Base-by-base conservation (phyloP, 352 stramenopile genomes). In the Globisporangium splendens region DNA sequence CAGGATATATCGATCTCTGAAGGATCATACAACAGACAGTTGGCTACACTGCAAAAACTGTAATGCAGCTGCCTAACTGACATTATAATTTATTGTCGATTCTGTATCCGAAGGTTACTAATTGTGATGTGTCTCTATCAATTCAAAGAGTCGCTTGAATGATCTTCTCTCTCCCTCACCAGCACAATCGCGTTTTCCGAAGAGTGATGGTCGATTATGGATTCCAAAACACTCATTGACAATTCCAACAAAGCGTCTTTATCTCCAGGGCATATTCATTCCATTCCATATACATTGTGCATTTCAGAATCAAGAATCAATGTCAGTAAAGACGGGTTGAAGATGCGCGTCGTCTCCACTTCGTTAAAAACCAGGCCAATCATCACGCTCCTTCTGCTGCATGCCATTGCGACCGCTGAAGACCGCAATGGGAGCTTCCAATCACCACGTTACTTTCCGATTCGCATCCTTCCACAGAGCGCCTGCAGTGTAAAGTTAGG, bases 321-420 rank as follows among this genome's bases (percentile, higher is more conserved):
- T 35, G 28, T 35, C 7, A 6, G 28, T 35, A 35, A 35, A 35
- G 28, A 4, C 28, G 7, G 15, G 52, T 38, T 58, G 39, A 58
- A 58, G 39, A 58, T 58, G 52, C 17, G 18, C 49, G 11, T 11
- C 24, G 8, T 47, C 24, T 24, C 46, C 13, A 51, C 46, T 51
- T 18, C 1, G n/a, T 49, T 49, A 54, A 57, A 57, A 49, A 49
- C 20, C 38, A 10, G 51, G 20, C 51, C 51, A 57, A 57, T 57
- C 51, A 57, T 13, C n/a, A 59, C 17, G 22, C 24, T 17, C 51
- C 35, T 13, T 14, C 18, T 18, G 17, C 15, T 33, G 20, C 28
- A 53, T 60, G 41, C 28, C 22, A 60, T 60, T 41, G 42, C 54
- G 44, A 53, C 54, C 42, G 41, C 22, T 54, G 48, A 54, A 54